These are phyloP conservation scores for Fusarium oligoseptatum DNA, from an alignment of 2,329 filamentous ascomycete genomes.

Conservation along the genomic window DNA sequence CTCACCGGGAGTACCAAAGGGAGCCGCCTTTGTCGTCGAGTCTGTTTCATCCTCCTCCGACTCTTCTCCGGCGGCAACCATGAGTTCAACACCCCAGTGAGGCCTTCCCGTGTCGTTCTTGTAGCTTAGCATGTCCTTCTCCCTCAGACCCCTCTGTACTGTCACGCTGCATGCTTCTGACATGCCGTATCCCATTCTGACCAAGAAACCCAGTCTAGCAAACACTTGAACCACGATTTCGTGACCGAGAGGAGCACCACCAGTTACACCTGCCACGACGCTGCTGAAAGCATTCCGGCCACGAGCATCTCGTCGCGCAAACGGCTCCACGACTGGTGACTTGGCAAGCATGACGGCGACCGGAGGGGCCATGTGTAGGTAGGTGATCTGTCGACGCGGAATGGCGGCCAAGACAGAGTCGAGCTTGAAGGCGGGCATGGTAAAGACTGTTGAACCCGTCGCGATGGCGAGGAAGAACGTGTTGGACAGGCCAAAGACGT, in stretches of 20 bases:
- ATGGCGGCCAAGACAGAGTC: conserved; percentile 72
- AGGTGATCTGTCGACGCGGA: conserved; percentile 73
- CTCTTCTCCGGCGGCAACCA: conserved; percentile 65
- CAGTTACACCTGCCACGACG: conserved; percentile 66
- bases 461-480: conserved; percentile 69
- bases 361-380: conserved; percentile 76
- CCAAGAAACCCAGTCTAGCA: conserved; percentile 65
- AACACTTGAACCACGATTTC: conserved; percentile 71
- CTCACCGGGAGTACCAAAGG: conserved; percentile 69
- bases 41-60: conserved; percentile 47
- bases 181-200: conserved; percentile 79
- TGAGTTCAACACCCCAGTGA: conserved; percentile 76
- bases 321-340: conserved; percentile 74
- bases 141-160: conserved; percentile 68
- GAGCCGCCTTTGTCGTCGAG: conserved; percentile 51
- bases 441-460: conserved; percentile 70
- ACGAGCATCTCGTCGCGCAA: conserved; percentile 59
- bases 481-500: conserved; percentile 71
- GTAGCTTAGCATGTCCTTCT: conserved; percentile 59
- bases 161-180: conserved; percentile 78
- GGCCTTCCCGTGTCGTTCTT: conserved; percentile 73
- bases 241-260: conserved; percentile 73
- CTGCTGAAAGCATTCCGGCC: conserved; percentile 68
- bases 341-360: conserved; percentile 78
- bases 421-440: conserved; percentile 80